Evolutionary conservation across 805 yeast species (phyloP), one percentile per base, ranked within the genome.

Genomic region (Candida broadrunensis): DNA sequence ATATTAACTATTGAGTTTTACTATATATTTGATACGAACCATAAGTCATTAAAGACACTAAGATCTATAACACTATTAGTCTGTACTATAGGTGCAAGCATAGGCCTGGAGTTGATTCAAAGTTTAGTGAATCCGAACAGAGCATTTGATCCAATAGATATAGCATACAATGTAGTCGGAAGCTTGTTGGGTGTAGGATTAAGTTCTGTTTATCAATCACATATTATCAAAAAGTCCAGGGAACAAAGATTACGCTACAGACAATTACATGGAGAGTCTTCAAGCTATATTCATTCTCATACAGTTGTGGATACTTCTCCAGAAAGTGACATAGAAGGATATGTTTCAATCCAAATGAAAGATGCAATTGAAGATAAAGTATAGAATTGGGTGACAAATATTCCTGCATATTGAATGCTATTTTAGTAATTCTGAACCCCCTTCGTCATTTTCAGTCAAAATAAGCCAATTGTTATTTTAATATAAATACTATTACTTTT

Each of bases 51-150:
- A 18, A 57, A 60, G 43, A 47, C 52, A 9, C 41, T 66, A 15
- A 46, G 73, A 17, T 59, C 47, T 19, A 21, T 74, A 27, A 67
- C 78, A 0, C 44, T 75, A 7, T 13, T 63, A 0, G 48, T 67
- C 3, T 78, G 84, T 51, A 71, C 78, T 1, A n/a, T 72, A 2
- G 65, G 63, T 2, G 81, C 72, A 0, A 61, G 76, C 12, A 52
- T 78, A 3, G 61, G 64, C 2, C 80, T 80, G 58, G 86, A 80
- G 50, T 59, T 72, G 35, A 40, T 70, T 1, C 86, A 80, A 47
- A 67, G 68, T 14, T 6, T 62, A 14, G 57, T 78, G 2, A 68
- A 76, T 29, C 73, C 80, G 1, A 50, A 45, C 3, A 51, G 86
- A 38, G 58, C 59, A 0, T 80, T 78, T 55, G 86, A 80, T 45